Percentiles rank a stretch among this genome's conserved stretches.
Conservation (phyloP, 2,329 filamentous ascomycete species). For the Peltaster fructicola region DNA sequence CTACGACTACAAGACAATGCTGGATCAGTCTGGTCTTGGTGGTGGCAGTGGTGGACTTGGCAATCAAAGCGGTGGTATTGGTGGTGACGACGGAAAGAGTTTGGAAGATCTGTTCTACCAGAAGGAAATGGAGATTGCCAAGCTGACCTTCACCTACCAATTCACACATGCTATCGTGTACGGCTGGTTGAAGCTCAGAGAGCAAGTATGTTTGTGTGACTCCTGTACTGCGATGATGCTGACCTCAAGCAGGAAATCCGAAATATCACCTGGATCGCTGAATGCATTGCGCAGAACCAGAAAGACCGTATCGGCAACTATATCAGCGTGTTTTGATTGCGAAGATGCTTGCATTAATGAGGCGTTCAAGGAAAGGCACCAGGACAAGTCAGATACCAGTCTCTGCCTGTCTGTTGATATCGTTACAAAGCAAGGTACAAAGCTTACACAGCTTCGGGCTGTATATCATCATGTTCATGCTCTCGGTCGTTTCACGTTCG, state of each 20-base stretch:
- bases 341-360: not conserved
- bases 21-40: constrained; percentile 73
- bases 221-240: constrained; percentile 1
- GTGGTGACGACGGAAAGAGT: constrained; percentile 63
- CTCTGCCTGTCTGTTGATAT: no score
- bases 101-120: constrained; percentile 97
- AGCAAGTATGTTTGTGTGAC: constrained; percentile 54
- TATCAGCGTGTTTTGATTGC: constrained; percentile 90
- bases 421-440: no score
- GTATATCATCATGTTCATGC: no score
- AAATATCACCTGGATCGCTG: constrained; percentile 98
- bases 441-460: no score
- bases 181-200: constrained; percentile 90
- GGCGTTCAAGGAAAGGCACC: no score
- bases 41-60: constrained; percentile 55
- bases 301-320: constrained; percentile 98
- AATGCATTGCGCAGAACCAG: constrained; percentile 99
- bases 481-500: constrained; percentile 1
- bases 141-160: constrained; percentile 84
- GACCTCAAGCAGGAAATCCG: constrained; percentile 64
- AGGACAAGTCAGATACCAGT: no score
- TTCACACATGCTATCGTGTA: constrained; percentile 93
- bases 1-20: constrained; percentile 86
- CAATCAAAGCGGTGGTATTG: constrained; percentile 69
- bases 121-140: constrained; percentile 98